Base-by-base conservation (phyloP, 2,329 filamentous ascomycete genomes). In the Colletotrichum cordylinicola region DNA sequence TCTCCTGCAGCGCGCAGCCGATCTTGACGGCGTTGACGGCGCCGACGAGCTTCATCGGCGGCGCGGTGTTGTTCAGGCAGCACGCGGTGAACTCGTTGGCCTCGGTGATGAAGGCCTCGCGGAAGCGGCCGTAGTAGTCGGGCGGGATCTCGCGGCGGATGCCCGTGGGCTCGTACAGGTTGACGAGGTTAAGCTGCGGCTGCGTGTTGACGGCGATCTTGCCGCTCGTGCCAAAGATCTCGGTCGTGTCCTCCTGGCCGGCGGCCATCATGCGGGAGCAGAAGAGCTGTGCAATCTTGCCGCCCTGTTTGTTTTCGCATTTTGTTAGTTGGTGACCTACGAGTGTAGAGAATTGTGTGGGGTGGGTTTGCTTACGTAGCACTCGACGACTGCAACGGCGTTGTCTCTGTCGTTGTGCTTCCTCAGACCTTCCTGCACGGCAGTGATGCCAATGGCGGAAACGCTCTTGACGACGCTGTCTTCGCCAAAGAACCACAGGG, bases 171-270 rank as follows among this genome's bases (percentile, higher is more conserved):
- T 91, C 86, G 80, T 91, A 88, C 65, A 90, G 85, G 76, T 91
- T 89, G 43, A 93, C 88, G 27, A 92, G 84, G 73, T 90, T 90
- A 3, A 82, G 84, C 69, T 85, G 84, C 8, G 92, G 92, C 78
- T 92, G 89, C 8, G 86, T 87, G 79, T 94, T 94, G 76, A 94
- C 86, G 3, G 87, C 84, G 8, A 94, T 80, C 81, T 93, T 94
- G 55, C 92, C 92, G 78, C 89, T 87, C 2, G 92, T 94, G 16
- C 92, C 93, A 70, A 94, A 92, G 77, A 94, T 89, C 83, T 94
- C 92, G 0, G 92, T 93, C 74, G 88, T 90, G 81, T 94, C 93
- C 77, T 93, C 90, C 82, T 94, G 92, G 1, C 93, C 93, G 0
- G 90, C 89, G 0, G 92, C 90, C 90, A 94, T 94, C 90, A 93